These are phyloP conservation scores for Scedosporium minutisporum DNA, from an alignment of 2,329 filamentous ascomycete genomes.

Conservation along the genomic window DNA sequence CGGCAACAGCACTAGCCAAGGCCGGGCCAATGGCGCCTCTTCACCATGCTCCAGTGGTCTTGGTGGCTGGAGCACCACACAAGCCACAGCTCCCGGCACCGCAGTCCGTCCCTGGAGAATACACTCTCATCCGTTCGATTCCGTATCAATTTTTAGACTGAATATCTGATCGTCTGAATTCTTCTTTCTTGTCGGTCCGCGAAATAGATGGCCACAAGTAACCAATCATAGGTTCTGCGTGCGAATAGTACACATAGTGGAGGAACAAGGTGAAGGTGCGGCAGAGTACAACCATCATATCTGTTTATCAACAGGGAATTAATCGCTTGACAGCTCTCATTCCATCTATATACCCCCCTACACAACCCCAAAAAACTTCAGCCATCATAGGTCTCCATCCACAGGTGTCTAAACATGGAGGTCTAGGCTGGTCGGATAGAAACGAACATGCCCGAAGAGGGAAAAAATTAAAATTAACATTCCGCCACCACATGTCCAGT, in stretches of 20 bases:
- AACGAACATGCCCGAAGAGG: neutral
- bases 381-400: neutral
- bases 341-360: neutral
- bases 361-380: neutral
- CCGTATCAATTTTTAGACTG: neutral
- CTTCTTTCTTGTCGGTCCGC: too few species aligned
- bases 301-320: neutral
- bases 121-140: neutral
- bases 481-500: neutral
- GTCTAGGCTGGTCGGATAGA: neutral
- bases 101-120: too few species aligned
- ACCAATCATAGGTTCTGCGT: too few species aligned
- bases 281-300: neutral
- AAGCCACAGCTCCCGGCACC: neutral
- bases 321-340: neutral
- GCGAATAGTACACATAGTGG: neutral
- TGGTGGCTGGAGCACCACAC: slow-evolving; percentile 2
- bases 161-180: too few species aligned
- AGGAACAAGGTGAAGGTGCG: neutral
- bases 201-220: too few species aligned
- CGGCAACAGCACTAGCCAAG: neutral
- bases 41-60: neutral
- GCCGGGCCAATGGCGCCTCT: neutral
- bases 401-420: neutral
- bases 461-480: slow-evolving; percentile 1